Conservation (phyloP, 2,329 filamentous ascomycete species). For the Monilinia laxa region DNA sequence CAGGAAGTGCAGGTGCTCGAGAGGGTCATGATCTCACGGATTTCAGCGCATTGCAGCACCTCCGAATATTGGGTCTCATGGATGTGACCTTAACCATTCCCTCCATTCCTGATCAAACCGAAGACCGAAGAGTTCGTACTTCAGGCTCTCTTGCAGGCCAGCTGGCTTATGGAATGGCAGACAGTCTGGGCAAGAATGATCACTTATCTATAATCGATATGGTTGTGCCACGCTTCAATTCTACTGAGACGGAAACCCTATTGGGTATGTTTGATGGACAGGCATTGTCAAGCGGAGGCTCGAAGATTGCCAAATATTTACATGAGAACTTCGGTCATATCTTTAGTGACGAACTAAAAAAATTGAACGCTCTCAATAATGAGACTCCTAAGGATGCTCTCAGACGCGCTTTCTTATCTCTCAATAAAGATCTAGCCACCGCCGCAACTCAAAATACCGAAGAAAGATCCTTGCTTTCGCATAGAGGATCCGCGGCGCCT, state of each 20-base stretch:
- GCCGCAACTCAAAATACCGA: slow-evolving; percentile 78
- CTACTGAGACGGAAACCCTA: slow-evolving; percentile 84
- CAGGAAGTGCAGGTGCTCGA: slow-evolving; percentile 66
- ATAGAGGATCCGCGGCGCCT: slow-evolving; percentile 69
- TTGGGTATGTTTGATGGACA: slow-evolving; percentile 97
- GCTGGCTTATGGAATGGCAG: slow-evolving; percentile 95
- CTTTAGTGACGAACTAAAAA: slow-evolving; percentile 79
- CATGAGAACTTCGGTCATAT: slow-evolving; percentile 92
- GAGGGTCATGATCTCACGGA: slow-evolving; percentile 76
- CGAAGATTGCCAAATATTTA: slow-evolving; percentile 92
- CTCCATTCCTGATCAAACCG: slow-evolving; percentile 90
- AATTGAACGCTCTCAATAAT: slow-evolving; percentile 60
- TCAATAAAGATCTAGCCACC: slow-evolving; percentile 93
- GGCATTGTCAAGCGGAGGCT: slow-evolving; percentile 82
- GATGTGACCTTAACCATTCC: slow-evolving; percentile 94
- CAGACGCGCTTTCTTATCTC: slow-evolving; percentile 76
- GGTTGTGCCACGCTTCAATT: slow-evolving; percentile 88
- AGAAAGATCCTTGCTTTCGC: slow-evolving; percentile 63
- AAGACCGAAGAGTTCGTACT: slow-evolving; percentile 93
- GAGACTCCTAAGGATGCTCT: slow-evolving; percentile 83
- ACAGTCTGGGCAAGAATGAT: slow-evolving; percentile 88
- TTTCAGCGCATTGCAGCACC: slow-evolving; percentile 79
- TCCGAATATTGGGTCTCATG: slow-evolving; percentile 91
- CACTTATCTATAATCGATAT: slow-evolving; percentile 95
- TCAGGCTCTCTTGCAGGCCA: slow-evolving; percentile 90